These are phyloP conservation scores for Nitzschia putrida DNA, from an alignment of 108 stramenopile species.

Conservation along the genomic window DNA sequence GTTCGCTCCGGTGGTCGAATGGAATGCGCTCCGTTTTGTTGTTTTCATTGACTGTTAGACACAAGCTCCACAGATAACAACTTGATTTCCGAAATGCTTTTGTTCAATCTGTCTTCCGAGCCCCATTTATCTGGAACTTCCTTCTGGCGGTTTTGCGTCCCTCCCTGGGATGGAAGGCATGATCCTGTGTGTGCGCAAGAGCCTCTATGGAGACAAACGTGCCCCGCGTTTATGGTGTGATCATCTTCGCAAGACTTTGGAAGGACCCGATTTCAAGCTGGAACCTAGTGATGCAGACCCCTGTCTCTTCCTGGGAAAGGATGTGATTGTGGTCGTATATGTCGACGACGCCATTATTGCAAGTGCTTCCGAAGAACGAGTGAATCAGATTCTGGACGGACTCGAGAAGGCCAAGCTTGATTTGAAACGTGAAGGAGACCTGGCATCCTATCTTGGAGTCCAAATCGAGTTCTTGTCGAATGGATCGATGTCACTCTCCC, in stretches of 20 bases:
- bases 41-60: constrained; percentile 1
- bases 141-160: no score
- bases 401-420: constrained; percentile 21
- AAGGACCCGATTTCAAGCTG: constrained; percentile 4
- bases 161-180: no score
- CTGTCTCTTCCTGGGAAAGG: constrained; percentile 39
- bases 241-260: constrained; percentile 18
- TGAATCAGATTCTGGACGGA: constrained; percentile 16
- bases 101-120: constrained; percentile 21
- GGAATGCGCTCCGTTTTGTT: constrained; percentile 30
- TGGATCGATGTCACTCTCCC: constrained; percentile 16
- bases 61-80: constrained; percentile 7
- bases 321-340: constrained; percentile 38
- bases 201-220: constrained; percentile 46
- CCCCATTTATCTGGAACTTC: constrained; percentile 11
- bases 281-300: constrained; percentile 35
- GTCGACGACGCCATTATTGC: constrained; percentile 47
- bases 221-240: constrained; percentile 36
- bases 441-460: constrained; percentile 52
- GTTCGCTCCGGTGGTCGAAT: constrained; percentile 41
- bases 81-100: constrained; percentile 36
- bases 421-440: constrained; percentile 42
- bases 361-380: constrained; percentile 19
- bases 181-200: no score
- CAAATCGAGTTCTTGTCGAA: constrained; percentile 24